These are phyloP conservation scores for Cyberlindnera euphorbiiphila DNA, from an alignment of 805 yeast species.

Conservation along the genomic window DNA sequence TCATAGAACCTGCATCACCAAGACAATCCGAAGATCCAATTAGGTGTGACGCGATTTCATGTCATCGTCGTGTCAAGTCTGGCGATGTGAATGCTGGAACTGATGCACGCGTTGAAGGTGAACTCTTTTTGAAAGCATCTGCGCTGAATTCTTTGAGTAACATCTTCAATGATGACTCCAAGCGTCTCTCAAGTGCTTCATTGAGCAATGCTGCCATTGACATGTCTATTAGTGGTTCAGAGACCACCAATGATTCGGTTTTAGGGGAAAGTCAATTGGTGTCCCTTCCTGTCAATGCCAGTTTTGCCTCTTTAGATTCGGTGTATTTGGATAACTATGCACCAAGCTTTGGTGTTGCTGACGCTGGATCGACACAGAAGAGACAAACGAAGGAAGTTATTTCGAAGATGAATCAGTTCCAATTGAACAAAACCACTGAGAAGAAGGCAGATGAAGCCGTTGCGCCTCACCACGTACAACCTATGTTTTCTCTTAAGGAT, in stretches of 20 bases:
- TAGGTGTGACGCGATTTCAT: not conserved
- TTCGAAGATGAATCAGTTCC: constrained; percentile 19
- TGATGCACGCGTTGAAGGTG: constrained; percentile 30
- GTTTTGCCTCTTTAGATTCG: constrained; percentile 76
- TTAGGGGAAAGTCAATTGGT: constrained; percentile 51
- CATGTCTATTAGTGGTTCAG: not conserved
- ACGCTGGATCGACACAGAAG: no score
- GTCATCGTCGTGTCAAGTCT: constrained; percentile 25
- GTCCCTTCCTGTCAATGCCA: constrained; percentile 63
- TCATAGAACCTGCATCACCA: not conserved
- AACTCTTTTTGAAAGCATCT: constrained; percentile 26
- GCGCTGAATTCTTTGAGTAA: constrained; percentile 26
- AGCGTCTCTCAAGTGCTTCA: constrained; percentile 20
- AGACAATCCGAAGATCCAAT: not conserved
- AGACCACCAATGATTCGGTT: constrained; percentile 28
- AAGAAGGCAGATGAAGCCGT: constrained; percentile 16
- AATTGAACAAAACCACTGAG: constrained; percentile 16
- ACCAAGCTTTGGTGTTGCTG: constrained; percentile 17
- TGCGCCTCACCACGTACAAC: constrained; percentile 24
- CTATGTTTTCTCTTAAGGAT: constrained; percentile 10
- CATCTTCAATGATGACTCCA: constrained; percentile 25
- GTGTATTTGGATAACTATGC: constrained; percentile 53
- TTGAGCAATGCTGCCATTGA: constrained; percentile 5
- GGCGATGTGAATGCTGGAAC: constrained; percentile 22
- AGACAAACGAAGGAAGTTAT: no score